These are phyloP conservation scores for Suhomyces wounanorum DNA, from an alignment of 1,139 yeast species.

Conservation along the genomic window DNA sequence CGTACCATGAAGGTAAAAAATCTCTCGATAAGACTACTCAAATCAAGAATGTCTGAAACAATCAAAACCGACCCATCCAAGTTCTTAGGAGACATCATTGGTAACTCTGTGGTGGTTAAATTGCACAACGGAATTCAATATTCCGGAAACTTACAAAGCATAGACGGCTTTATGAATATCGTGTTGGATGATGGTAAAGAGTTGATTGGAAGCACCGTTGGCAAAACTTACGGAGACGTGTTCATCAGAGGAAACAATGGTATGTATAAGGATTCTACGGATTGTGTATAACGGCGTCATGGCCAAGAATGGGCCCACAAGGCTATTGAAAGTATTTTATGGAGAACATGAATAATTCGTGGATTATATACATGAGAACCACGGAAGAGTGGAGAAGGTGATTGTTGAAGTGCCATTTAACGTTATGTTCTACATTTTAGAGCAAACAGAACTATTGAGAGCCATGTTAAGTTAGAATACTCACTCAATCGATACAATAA, in stretches of 20 bases:
- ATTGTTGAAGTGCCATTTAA: too few relatives aligned
- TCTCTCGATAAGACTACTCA: not conserved
- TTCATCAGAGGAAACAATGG: slow-evolving; percentile 95
- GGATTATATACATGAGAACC: too few relatives aligned
- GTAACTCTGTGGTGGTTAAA: slow-evolving; percentile 78
- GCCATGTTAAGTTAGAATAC: too few relatives aligned
- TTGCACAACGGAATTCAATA: slow-evolving; percentile 87
- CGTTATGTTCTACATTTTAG: too few relatives aligned
- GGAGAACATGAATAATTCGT: too few relatives aligned
- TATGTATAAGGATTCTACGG: slow-evolving; percentile 29
- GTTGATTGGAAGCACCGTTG: slow-evolving; percentile 55
- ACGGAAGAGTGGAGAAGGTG: too few relatives aligned
- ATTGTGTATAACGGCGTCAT: not conserved
- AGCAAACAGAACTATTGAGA: too few relatives aligned
- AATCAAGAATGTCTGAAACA: slow-evolving; percentile 4
- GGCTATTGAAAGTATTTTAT: not conserved
- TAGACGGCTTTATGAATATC: slow-evolving; percentile 96
- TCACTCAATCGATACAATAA: too few relatives aligned
- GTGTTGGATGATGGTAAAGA: slow-evolving; percentile 81
- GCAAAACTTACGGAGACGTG: slow-evolving; percentile 74
- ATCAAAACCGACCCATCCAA: slow-evolving; percentile 63
- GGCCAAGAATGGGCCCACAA: not conserved
- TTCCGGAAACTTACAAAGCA: slow-evolving; percentile 73
- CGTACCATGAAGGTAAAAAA: not conserved
- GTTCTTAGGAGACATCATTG: slow-evolving; percentile 77